These are phyloP conservation scores for Tricholoma sp. DNA, from an alignment of 768 basidiomycete species.

Conservation along the genomic window DNA sequence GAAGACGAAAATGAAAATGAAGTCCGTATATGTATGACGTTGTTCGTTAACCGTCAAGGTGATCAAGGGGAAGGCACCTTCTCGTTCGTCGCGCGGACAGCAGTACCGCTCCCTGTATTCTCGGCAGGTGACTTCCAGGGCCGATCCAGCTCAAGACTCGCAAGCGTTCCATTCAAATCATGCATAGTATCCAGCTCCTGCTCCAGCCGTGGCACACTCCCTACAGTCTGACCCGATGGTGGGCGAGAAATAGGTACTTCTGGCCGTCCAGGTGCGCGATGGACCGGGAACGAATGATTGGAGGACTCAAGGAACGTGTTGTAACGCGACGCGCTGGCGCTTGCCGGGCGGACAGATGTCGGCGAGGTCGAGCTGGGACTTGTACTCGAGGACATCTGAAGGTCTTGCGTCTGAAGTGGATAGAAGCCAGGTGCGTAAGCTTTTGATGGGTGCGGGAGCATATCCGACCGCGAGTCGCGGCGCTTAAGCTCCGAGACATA, in stretches of 20 bases:
- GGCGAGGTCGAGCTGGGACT: conserved; percentile 32
- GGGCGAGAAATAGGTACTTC: conserved; percentile 52
- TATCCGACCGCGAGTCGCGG: conserved; percentile 36
- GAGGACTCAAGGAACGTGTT: conserved; percentile 40
- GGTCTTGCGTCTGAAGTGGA: conserved; percentile 33
- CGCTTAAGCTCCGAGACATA: conserved; percentile 31
- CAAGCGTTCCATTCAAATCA: conserved; percentile 72
- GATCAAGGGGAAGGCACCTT: conserved; percentile 16
- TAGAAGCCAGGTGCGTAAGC: conserved; percentile 49
- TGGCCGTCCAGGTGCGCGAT: conserved; percentile 36
- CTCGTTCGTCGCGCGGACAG: conserved; percentile 9
- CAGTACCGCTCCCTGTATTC: conserved; percentile 8
- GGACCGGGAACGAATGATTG: conserved; percentile 29
- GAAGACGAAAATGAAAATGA: conserved; percentile 3
- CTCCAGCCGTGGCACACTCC: conserved; percentile 12
- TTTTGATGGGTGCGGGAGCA: conserved; percentile 44
- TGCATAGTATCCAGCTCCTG: conserved; percentile 50
- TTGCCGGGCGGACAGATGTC: conserved; percentile 38
- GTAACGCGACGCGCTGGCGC: conserved; percentile 42
- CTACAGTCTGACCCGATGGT: conserved; percentile 39
- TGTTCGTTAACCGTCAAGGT: conserved; percentile 3
- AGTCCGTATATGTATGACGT: neutral
- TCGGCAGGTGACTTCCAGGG: conserved; percentile 24
- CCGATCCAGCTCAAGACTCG: conserved; percentile 63
- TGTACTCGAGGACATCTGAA: conserved; percentile 24